Conservation (phyloP, 495 filamentous ascomycete genomes). For the Tuber microsphaerosporum region DNA sequence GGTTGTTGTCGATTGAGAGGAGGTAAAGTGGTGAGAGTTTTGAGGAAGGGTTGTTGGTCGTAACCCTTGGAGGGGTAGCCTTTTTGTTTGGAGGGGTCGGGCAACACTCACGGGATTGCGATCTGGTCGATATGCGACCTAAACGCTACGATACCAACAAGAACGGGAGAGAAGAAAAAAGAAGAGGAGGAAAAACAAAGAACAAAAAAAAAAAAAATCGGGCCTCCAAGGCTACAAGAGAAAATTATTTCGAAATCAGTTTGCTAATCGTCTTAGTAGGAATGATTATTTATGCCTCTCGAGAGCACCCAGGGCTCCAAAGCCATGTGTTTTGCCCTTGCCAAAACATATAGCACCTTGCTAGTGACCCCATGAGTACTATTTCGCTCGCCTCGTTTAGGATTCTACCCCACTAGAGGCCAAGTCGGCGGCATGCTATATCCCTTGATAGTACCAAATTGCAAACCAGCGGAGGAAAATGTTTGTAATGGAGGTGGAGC, state of each 20-base stretch:
- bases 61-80: constrained; percentile 35
- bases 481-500: constrained; percentile 17
- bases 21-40: constrained; percentile 16
- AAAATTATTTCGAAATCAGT: neutral
- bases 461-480: neutral
- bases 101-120: constrained; percentile 28
- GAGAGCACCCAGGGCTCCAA: neutral
- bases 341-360: constrained; percentile 1
- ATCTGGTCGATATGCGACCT: constrained; percentile 32
- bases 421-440: neutral
- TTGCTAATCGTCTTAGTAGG: constrained; percentile 1
- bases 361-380: neutral
- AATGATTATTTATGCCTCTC: neutral
- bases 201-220: neutral
- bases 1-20: neutral
- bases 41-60: constrained; percentile 32
- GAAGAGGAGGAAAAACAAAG: too few species aligned
- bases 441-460: neutral
- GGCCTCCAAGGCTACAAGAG: neutral
- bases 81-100: constrained; percentile 29
- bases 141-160: constrained; percentile 7
- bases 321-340: neutral
- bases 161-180: neutral
- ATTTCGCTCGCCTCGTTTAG: neutral
- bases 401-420: neutral